A percentile compares a stretch with the other conserved stretches of the same genome.
phyloP scores from a whole-genome alignment of 371 early-diverging fungal species.

The Saksenaea oblongispora region DNA sequence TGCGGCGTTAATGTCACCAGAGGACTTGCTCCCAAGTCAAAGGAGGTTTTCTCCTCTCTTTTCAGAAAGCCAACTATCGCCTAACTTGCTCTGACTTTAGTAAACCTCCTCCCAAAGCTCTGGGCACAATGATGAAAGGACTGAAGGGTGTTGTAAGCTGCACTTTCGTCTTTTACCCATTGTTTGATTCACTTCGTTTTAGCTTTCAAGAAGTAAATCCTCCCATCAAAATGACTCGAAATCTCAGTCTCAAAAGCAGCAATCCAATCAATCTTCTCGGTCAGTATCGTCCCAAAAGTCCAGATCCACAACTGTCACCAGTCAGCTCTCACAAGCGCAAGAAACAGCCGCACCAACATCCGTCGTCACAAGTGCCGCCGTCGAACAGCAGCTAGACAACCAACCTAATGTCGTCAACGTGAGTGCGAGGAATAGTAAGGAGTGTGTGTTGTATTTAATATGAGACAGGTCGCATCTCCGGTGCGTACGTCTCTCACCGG shows the following conservation, averaged over 20 bases:
- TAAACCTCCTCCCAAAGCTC: slow-evolving; percentile 3
- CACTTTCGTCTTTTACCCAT: neutral
- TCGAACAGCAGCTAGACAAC: neutral
- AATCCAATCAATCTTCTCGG: slow-evolving; percentile 9
- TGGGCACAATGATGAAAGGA: slow-evolving; percentile 43
- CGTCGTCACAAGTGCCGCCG: neutral
- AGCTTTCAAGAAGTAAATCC: slow-evolving; percentile 46
- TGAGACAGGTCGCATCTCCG: neutral
- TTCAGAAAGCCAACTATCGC: neutral
- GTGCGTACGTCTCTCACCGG: neutral
- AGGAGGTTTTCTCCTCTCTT: slow-evolving; percentile 6
- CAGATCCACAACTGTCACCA: neutral
- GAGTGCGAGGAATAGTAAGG: neutral
- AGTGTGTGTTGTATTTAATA: neutral
- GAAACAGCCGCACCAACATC: neutral
- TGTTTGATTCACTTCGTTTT: neutral
- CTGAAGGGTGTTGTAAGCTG: slow-evolving; percentile 46
- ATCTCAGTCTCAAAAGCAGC: slow-evolving; percentile 15
- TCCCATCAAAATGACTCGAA: slow-evolving; percentile 22
- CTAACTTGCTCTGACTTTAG: neutral
- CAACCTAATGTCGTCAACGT: neutral
- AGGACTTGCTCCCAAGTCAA: neutral
- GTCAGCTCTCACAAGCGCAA: neutral
- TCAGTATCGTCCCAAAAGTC: neutral
- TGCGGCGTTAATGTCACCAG: neutral